phyloP scores from a whole-genome alignment of 2,329 filamentous ascomycete genomes.

The Fusarium sp. region DNA sequence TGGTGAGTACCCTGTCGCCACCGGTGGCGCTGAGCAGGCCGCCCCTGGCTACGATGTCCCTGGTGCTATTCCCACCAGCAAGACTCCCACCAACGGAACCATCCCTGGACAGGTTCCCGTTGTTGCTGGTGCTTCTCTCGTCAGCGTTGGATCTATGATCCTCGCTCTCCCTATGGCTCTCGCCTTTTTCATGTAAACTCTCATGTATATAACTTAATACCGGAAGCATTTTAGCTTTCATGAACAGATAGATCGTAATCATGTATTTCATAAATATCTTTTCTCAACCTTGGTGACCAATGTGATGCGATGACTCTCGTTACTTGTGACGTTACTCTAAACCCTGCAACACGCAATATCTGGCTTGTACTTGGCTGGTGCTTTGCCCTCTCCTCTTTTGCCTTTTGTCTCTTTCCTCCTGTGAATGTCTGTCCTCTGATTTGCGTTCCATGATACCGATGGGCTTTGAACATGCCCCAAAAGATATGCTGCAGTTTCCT shows the following conservation, averaged over 20 bases:
- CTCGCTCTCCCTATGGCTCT: slow-evolving; percentile 29
- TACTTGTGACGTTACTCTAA: accelerated
- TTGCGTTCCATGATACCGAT: too few relatives aligned
- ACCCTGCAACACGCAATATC: too few relatives aligned
- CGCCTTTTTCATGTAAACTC: slow-evolving; percentile 35
- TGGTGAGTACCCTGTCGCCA: slow-evolving; percentile 13
- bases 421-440: too few relatives aligned
- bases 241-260: slow-evolving; percentile 26
- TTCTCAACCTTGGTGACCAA: not conserved
- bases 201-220: slow-evolving; percentile 36
- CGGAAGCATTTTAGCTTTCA: slow-evolving; percentile 30
- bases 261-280: slow-evolving; percentile 7
- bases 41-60: slow-evolving; percentile 12
- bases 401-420: too few relatives aligned
- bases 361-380: too few relatives aligned
- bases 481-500: too few relatives aligned
- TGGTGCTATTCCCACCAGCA: slow-evolving; percentile 29
- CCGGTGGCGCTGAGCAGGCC: slow-evolving; percentile 9
- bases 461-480: too few relatives aligned
- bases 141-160: slow-evolving; percentile 25
- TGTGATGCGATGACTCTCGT: not conserved
- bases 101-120: slow-evolving; percentile 25
- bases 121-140: slow-evolving; percentile 28
- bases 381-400: not conserved
- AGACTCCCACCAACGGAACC: slow-evolving; percentile 29